These are phyloP conservation scores for Platanthera guangdongensis DNA, from an alignment of 106 monocot species.

Conservation along the genomic window DNA sequence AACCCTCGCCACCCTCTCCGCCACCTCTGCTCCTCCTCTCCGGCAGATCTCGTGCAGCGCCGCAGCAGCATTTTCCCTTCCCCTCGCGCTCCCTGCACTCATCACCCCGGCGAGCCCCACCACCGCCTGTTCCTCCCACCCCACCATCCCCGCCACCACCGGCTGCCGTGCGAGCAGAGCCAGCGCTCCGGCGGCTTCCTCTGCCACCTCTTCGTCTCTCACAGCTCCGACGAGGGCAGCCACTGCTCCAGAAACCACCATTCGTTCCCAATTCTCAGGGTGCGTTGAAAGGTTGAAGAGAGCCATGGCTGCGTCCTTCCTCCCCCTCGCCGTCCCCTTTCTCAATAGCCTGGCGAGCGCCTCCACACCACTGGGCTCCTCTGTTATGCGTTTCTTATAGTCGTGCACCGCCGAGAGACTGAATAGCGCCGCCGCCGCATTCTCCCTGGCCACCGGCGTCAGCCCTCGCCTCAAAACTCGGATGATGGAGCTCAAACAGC, in stretches of 20 bases:
- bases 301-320: slow-evolving; percentile 72
- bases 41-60: slow-evolving; percentile 59
- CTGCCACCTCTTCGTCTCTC: slow-evolving; percentile 40
- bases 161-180: slow-evolving; percentile 45
- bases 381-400: slow-evolving; percentile 51
- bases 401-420: slow-evolving; percentile 67
- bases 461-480: slow-evolving; percentile 39
- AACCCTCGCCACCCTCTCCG: slow-evolving; percentile 21
- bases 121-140: slow-evolving; percentile 16
- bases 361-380: slow-evolving; percentile 42
- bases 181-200: slow-evolving; percentile 70
- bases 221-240: slow-evolving; percentile 37
- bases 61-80: slow-evolving; percentile 54
- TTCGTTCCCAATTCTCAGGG: slow-evolving; percentile 23
- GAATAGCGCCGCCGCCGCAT: slow-evolving; percentile 72
- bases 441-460: slow-evolving; percentile 59
- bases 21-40: slow-evolving; percentile 20
- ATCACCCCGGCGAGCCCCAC: slow-evolving; percentile 38
- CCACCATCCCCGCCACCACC: slow-evolving; percentile 18
- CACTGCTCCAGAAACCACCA: slow-evolving; percentile 46
- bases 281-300: slow-evolving; percentile 65
- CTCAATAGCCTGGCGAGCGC: slow-evolving; percentile 35
- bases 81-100: slow-evolving; percentile 44
- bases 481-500: slow-evolving; percentile 49
- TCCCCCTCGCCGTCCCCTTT: slow-evolving; percentile 48